Percentiles rank a stretch among this genome's conserved stretches.
Conservation (phyloP, 1,139 yeast genomes). For the Blastobotrys persicus region DNA sequence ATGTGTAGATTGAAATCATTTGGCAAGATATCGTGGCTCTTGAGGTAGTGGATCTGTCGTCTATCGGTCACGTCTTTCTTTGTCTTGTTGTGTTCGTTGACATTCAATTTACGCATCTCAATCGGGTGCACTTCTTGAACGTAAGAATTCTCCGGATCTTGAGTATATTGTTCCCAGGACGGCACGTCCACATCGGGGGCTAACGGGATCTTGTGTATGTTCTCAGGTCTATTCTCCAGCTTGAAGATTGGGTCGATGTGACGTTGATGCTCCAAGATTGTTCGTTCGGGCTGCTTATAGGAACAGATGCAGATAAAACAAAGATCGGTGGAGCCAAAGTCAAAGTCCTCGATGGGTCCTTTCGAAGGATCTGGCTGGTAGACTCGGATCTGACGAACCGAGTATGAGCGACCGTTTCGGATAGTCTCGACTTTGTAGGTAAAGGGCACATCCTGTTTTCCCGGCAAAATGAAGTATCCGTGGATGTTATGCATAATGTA, state of each 20-base stretch:
- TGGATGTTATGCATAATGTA: slow-evolving; percentile 27
- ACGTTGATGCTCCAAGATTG: slow-evolving; percentile 27
- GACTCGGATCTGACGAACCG: slow-evolving; percentile 32
- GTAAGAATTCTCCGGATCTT: slow-evolving; percentile 18
- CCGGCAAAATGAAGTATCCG: slow-evolving; percentile 37
- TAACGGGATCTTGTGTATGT: slow-evolving; percentile 24
- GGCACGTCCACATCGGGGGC: slow-evolving; percentile 36
- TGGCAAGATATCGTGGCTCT: slow-evolving; percentile 26
- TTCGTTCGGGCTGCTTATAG: slow-evolving; percentile 29
- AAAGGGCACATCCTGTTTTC: slow-evolving; percentile 32
- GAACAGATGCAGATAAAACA: slow-evolving; percentile 32
- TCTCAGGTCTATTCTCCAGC: slow-evolving; percentile 16
- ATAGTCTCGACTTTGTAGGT: slow-evolving; percentile 32
- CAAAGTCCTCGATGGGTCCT: slow-evolving; percentile 18
- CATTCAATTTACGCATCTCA: slow-evolving; percentile 34
- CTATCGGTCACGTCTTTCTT: slow-evolving; percentile 24
- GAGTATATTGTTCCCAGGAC: slow-evolving; percentile 26
- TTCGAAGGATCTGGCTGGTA: slow-evolving; percentile 30
- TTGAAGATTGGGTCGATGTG: slow-evolving; percentile 23
- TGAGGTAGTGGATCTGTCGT: slow-evolving; percentile 33
- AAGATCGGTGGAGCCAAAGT: slow-evolving; percentile 25
- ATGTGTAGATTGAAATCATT: slow-evolving; percentile 32
- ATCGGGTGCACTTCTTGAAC: slow-evolving; percentile 32
- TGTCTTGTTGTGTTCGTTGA: slow-evolving; percentile 24
- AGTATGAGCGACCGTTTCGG: slow-evolving; percentile 32